Percentiles rank a stretch among this genome's conserved stretches.
These are phyloP conservation scores for Apiotrichum gracile DNA, from an alignment of 1,284 basidiomycete species.

Conservation along the genomic window DNA sequence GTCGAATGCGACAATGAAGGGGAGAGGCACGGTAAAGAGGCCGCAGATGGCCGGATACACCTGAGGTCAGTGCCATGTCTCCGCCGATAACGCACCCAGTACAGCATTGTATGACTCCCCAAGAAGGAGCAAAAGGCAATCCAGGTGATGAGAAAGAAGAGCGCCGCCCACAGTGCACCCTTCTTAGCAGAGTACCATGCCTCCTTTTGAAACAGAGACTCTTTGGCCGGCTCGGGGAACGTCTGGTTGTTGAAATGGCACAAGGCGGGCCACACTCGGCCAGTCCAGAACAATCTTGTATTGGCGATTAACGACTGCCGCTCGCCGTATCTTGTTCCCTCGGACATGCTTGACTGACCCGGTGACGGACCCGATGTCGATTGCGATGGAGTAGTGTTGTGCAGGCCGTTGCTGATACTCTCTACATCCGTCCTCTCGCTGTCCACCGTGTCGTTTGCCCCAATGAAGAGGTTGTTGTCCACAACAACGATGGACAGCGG, in stretches of 20 bases:
- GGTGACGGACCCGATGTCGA: too few species aligned
- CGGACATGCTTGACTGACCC: too few species aligned
- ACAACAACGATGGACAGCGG: slow-evolving; percentile 24
- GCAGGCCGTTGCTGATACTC: background rate
- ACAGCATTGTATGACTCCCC: background rate
- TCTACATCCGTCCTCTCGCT: slow-evolving; percentile 8
- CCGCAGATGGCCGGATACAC: slow-evolving; percentile 31
- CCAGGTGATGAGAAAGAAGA: slow-evolving; percentile 37
- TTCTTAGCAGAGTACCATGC: slow-evolving; percentile 35
- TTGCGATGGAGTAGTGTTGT: too few species aligned
- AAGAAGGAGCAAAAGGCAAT: slow-evolving; percentile 9
- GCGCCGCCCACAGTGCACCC: slow-evolving; percentile 27
- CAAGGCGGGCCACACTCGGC: slow-evolving; percentile 32
- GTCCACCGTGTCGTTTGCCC: background rate
- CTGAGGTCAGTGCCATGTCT: background rate
- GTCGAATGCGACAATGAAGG: slow-evolving; percentile 30
- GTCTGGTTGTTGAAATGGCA: slow-evolving; percentile 35
- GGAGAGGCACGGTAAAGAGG: slow-evolving; percentile 31
- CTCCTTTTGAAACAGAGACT: slow-evolving; percentile 39
- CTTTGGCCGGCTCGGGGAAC: slow-evolving; percentile 37
- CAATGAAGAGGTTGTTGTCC: slow-evolving; percentile 29
- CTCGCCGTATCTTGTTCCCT: too few species aligned
- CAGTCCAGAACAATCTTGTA: background rate
- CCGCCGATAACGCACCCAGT: background rate
- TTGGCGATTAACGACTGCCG: too few species aligned